Percentiles rank a stretch among this genome's conserved stretches.
Conservation (phyloP, 1,139 yeast genomes). For the Pichia sp. region DNA sequence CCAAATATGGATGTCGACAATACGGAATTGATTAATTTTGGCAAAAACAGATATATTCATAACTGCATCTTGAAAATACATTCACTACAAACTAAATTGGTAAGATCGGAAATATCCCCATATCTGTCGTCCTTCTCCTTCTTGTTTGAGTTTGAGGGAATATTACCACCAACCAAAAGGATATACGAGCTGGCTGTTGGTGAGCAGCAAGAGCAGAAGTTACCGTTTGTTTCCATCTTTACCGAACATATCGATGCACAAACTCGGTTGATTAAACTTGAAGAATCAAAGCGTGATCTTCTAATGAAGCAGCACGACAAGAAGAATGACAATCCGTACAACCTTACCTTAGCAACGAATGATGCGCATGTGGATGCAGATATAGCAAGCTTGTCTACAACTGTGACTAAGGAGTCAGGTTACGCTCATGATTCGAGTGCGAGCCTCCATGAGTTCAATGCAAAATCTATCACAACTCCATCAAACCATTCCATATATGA, state of each 20-base stretch:
- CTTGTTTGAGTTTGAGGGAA: slow-evolving; percentile 21
- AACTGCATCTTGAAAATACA: slow-evolving; percentile 47
- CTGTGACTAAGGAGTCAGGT: no score
- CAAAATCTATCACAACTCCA: no score
- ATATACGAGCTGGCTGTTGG: slow-evolving; percentile 35
- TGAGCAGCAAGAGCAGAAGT: slow-evolving; percentile 34
- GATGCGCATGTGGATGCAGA: no score
- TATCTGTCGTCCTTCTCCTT: slow-evolving; percentile 22
- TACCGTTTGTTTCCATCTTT: slow-evolving; percentile 33
- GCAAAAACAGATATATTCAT: slow-evolving; percentile 57
- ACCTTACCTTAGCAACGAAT: no score
- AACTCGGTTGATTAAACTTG: slow-evolving; percentile 44
- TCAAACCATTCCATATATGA: no score
- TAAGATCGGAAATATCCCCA: slow-evolving; percentile 13
- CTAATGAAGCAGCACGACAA: slow-evolving; percentile 20
- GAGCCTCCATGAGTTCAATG: no score
- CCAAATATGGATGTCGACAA: slow-evolving; percentile 61
- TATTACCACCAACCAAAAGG: slow-evolving; percentile 19
- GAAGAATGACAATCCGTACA: neutral
- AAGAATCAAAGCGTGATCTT: slow-evolving; percentile 26
- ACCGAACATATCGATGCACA: slow-evolving; percentile 39
- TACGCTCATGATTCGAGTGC: no score
- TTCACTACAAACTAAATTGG: slow-evolving; percentile 27
- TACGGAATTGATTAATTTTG: slow-evolving; percentile 54
- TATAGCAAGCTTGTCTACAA: no score